Evolutionary conservation across 2,329 filamentous ascomycete species (phyloP).

Genomic region (Alternaria consortialis): DNA sequence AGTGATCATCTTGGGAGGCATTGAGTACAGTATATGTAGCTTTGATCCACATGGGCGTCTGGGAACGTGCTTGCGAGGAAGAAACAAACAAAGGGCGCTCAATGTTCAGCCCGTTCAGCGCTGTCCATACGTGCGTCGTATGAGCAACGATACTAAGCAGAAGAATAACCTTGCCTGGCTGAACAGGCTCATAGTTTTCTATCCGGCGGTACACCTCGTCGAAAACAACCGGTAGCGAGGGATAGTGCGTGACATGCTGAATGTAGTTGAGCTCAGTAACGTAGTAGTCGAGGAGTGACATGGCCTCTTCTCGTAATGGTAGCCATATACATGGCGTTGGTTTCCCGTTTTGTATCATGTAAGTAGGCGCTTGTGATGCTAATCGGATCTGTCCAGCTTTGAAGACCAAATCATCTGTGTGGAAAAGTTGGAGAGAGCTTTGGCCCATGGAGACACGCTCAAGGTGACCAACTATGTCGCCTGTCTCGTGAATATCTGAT

Average conservation of each 20-base stretch:
- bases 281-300: conserved; percentile 45
- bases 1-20: neutral
- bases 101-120: neutral
- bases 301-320: conserved; percentile 47
- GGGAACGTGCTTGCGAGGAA: neutral
- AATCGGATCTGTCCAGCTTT: neutral
- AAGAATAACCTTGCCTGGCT: neutral
- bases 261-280: conserved; percentile 43
- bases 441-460: neutral
- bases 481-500: neutral
- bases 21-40: neutral
- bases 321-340: neutral
- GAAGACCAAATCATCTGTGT: neutral
- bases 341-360: neutral
- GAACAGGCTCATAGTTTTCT: neutral
- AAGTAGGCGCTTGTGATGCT: neutral
- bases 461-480: neutral
- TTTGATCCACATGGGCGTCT: conserved; percentile 35
- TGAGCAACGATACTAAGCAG: neutral
- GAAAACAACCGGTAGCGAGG: conserved; percentile 31
- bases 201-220: neutral
- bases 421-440: neutral
- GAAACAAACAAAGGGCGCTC: neutral
- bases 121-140: neutral
- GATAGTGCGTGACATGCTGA: conserved; percentile 49